phyloP scores from a whole-genome alignment of 192 early-diverging fungal species.

The Gaertneriomyces semiglobifer region DNA sequence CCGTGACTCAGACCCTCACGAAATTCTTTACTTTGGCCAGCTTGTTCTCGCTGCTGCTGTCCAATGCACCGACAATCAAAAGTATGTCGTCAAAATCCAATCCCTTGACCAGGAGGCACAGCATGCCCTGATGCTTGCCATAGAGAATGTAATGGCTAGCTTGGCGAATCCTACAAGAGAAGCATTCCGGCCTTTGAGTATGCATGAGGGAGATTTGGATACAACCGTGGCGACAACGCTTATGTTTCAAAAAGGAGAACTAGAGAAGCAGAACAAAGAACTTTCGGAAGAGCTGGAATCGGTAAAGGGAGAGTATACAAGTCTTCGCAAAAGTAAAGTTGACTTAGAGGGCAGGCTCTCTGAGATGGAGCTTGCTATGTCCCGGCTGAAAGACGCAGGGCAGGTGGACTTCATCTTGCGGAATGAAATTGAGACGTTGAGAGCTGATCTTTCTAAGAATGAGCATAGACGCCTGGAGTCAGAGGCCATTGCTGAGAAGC shows the following conservation, averaged over 20 bases:
- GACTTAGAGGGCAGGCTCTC: constrained; percentile 65
- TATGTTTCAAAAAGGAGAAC: constrained; percentile 56
- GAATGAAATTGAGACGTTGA: constrained; percentile 83
- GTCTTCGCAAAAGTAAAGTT: constrained; percentile 13
- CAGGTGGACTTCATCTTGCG: constrained; percentile 79
- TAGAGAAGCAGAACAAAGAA: constrained; percentile 50
- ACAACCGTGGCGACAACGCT: constrained; percentile 40
- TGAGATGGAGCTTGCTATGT: constrained; percentile 74
- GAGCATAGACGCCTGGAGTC: constrained; percentile 70
- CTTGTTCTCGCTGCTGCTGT: constrained; percentile 84
- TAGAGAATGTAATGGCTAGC: constrained; percentile 58
- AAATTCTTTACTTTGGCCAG: constrained; percentile 76
- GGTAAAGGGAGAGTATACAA: constrained; percentile 39
- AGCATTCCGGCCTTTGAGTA: background rate
- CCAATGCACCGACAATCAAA: constrained; percentile 77
- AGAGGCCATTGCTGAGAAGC: constrained; percentile 60
- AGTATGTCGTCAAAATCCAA: constrained; percentile 84
- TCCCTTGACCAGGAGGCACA: constrained; percentile 66
- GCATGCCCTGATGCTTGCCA: constrained; percentile 82
- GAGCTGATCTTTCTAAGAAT: constrained; percentile 79
- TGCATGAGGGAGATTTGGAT: constrained; percentile 12
- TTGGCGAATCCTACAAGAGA: constrained; percentile 4
- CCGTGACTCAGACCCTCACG: constrained; percentile 66
- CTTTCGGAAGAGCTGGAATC: constrained; percentile 51
- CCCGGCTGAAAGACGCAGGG: constrained; percentile 68